Base-by-base conservation (phyloP, 768 basidiomycete species). In the Russula ochroleuca region DNA sequence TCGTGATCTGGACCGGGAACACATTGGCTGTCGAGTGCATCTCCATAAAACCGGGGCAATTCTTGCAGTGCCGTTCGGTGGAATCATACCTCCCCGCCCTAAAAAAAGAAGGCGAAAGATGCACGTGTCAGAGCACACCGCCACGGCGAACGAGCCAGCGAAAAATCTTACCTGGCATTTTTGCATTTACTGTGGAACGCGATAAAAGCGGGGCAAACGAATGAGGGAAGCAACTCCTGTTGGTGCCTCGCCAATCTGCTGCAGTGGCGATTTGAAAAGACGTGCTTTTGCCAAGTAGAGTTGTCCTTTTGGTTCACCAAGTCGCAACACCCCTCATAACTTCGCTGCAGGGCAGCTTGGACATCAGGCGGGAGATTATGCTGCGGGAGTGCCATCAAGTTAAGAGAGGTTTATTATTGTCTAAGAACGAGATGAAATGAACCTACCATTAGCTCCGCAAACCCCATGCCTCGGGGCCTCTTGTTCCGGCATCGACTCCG, bases 51-150 rank as follows among this genome's bases (percentile, higher is more conserved):
- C 59, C 59, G 2, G 9, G 9, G 2, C 64, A 65, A 0, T 13
- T 38, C 5, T 9, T 17, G n/a, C 63, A 65, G 8, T 65, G 64
- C 0, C 64, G 40, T 11, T 56, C 54, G 0, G 48, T 28, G 5
- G 64, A 41, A 48, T 65, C 64, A 15, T 61, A 65, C 14, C 59
- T 23, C 15, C 64, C 59, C 1, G n/a, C 31, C 54, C 64, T 65
- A 31, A 17, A 55, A 40, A 7, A 28, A 28, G 11, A 41, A 15
- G 1, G 5, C 35, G 35, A n/a, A n/a, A n/a, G n/a, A n/a, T n/a
- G n/a, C n/a, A 10, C 2, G 11, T 21, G 45, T 47, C n/a, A 21
- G n/a, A 11, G 1, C 43, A 9, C 10, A 31, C 13, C 10, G 17
- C 37, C 25, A 21, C n/a, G 35, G 21, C 17, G 4, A 13, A 5